Evolutionary conservation across 2,329 filamentous ascomycete genomes (phyloP), one percentile per base, ranked within the genome.

Genomic region (Nemania abortiva): DNA sequence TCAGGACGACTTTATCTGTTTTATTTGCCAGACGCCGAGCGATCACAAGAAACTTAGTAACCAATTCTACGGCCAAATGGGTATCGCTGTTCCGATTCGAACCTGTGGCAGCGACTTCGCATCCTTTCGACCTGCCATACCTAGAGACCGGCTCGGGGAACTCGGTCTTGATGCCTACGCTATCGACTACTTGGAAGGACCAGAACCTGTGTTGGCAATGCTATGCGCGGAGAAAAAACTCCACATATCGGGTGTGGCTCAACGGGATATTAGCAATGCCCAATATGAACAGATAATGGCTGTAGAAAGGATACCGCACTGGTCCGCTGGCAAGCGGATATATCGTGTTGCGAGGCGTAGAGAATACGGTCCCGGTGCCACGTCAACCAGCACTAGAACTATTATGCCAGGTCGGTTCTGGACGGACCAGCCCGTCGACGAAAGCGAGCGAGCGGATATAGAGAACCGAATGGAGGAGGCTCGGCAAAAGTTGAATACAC

Each of bases 161-260:
- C 66, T 89, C 79, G 94, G 94, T 0, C 88, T 99, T 58, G 91
- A 97, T 71, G 90, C 91, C 1, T 97, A 92, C 82, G 90, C 94
- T 0, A 85, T 92, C 29, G 92, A 98, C 76, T 93, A 88, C 67
- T 78, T 99, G 6, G 86, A 90, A 39, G 96, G 95, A 0, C 97
- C 97, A 0, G 89, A 91, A 1, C 87, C 92, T 1, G 93, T 99
- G 1, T 82, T 98, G 39, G 91, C 93, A 6, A 96, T 97, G 92
- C 87, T 99, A 24, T 98, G 94, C 79, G 87, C 89, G 13, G 91
- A 92, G 73, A 88, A 87, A 66, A 86, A 83, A 62, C 80, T 98
- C 6, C 89, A 97, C 74, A 82, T 84, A 29, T 90, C 91, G 6
- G 93, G 89, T 0, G 86, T 95, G 53, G 84, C 88, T 18, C 82